phyloP scores from a whole-genome alignment of 2,329 filamentous ascomycete species.

The Pseudopithomyces maydicus region DNA sequence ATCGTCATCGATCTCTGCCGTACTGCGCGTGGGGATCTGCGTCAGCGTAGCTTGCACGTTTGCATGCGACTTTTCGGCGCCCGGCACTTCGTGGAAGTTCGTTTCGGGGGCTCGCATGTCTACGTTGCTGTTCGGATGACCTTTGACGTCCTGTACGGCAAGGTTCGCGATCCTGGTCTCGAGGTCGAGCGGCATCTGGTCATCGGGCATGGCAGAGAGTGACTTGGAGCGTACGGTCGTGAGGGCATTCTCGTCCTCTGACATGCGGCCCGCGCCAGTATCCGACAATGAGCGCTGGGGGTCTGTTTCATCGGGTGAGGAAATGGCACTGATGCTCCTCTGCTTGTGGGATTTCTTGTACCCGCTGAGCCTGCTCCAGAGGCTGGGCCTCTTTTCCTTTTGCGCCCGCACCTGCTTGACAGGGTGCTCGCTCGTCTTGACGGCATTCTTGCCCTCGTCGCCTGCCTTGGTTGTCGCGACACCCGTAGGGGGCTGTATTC shows the following conservation, averaged over 20 bases:
- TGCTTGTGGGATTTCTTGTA: conserved; percentile 30
- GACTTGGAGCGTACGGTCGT: conserved; percentile 41
- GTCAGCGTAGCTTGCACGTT: conserved; percentile 5
- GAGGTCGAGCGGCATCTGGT: conserved; percentile 26
- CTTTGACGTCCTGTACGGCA: conserved; percentile 14
- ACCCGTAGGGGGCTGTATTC: conserved; percentile 11
- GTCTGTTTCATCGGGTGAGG: conserved; percentile 19
- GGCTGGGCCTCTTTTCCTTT: conserved; percentile 37
- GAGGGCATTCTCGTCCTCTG: conserved; percentile 24
- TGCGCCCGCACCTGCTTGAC: conserved; percentile 18
- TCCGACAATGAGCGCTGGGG: conserved; percentile 36
- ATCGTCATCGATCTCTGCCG: conserved; percentile 10
- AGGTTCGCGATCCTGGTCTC: conserved; percentile 27
- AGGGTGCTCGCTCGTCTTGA: not conserved
- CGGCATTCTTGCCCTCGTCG: not conserved
- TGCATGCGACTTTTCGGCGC: conserved; percentile 2
- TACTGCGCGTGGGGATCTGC: conserved; percentile 6
- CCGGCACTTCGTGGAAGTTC: not conserved
- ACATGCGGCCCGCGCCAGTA: conserved; percentile 7
- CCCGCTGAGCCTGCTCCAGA: conserved; percentile 33
- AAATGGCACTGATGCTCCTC: conserved; percentile 26
- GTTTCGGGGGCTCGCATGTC: not conserved
- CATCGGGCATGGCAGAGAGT: conserved; percentile 35
- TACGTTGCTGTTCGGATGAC: not conserved
- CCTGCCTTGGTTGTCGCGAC: not conserved